Evolutionary conservation across 352 stramenopile genomes (phyloP).

Genomic region (Pythium dissotocum): DNA sequence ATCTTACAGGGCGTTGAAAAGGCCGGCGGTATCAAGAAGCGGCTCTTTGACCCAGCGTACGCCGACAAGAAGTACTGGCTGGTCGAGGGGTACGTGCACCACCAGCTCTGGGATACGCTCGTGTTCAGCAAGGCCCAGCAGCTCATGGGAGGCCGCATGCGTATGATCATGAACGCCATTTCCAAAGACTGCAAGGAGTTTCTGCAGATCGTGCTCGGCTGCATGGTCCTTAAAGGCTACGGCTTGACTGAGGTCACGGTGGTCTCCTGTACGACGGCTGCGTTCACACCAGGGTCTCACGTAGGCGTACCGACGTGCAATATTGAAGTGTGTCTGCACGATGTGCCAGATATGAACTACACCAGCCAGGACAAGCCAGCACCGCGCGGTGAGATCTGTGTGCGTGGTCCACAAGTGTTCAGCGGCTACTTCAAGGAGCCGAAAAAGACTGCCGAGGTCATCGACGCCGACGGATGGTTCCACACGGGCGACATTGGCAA

Average conservation of each 20-base stretch:
- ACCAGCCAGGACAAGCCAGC: constrained; percentile 57
- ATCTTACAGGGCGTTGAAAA: constrained; percentile 60
- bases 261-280: constrained; percentile 61
- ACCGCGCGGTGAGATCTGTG: constrained; percentile 48
- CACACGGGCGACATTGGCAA: constrained; percentile 94
- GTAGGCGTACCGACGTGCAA: constrained; percentile 85
- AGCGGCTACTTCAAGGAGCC: constrained; percentile 93
- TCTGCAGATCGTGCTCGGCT: constrained; percentile 90
- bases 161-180: constrained; percentile 91
- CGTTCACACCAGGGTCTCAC: constrained; percentile 75
- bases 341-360: constrained; percentile 97
- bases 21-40: constrained; percentile 43
- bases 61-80: constrained; percentile 42
- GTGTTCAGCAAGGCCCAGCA: constrained; percentile 91
- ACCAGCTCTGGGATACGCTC: constrained; percentile 89
- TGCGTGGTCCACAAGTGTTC: constrained; percentile 77
- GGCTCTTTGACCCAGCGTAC: constrained; percentile 48
- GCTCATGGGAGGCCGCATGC: constrained; percentile 81
- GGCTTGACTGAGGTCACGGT: constrained; percentile 93
- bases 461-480: constrained; percentile 93
- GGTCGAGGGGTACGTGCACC: constrained; percentile 37
- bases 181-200: constrained; percentile 91
- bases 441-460: constrained; percentile 85
- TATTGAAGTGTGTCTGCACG: constrained; percentile 88
- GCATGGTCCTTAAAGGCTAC: constrained; percentile 91